Conservation (phyloP, 2,329 filamentous ascomycete genomes). For the Amesomyces nigricolor region DNA sequence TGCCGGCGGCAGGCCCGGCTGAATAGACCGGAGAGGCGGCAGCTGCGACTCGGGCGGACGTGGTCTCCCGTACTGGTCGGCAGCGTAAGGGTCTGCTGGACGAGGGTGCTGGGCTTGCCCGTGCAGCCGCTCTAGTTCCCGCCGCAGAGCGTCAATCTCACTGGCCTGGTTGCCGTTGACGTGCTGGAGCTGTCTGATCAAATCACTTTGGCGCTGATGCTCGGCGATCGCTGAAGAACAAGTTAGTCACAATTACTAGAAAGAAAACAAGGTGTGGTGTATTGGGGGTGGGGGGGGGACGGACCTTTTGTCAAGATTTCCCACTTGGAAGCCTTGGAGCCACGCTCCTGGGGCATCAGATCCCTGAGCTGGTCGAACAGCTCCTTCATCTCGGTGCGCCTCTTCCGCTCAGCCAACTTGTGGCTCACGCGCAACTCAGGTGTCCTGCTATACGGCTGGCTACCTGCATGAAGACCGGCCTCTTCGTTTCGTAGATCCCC, state of each 20-base stretch:
- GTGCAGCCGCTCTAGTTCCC: slow-evolving; percentile 40
- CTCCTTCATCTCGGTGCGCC: slow-evolving; percentile 83
- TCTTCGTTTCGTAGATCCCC: slow-evolving; percentile 60
- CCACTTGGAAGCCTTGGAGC: slow-evolving; percentile 84
- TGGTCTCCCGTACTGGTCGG: slow-evolving; percentile 29
- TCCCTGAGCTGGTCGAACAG: slow-evolving; percentile 76
- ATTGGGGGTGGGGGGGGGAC: slow-evolving; percentile 22
- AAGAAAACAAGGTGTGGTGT: background rate
- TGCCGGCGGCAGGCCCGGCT: slow-evolving; percentile 37
- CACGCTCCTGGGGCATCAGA: slow-evolving; percentile 72
- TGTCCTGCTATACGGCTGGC: slow-evolving; percentile 75
- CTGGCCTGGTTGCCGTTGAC: slow-evolving; percentile 38
- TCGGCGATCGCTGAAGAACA: slow-evolving; percentile 50
- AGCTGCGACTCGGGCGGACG: slow-evolving; percentile 36
- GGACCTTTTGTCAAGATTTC: slow-evolving; percentile 80
- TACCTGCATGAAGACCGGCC: slow-evolving; percentile 45
- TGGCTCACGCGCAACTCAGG: slow-evolving; percentile 78
- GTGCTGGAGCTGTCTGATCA: slow-evolving; percentile 42
- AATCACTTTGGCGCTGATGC: slow-evolving; percentile 50
- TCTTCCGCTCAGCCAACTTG: slow-evolving; percentile 78
- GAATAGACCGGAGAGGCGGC: slow-evolving; percentile 52
- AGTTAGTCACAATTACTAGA: background rate
- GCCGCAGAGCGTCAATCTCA: slow-evolving; percentile 21
- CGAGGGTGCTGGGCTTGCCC: slow-evolving; percentile 2
- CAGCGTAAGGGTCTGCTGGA: slow-evolving; percentile 19